A percentile compares a stretch with the other conserved stretches of the same genome.
Evolutionary conservation across 768 basidiomycete genomes (phyloP).

Genomic region (Pisolithus sp.): DNA sequence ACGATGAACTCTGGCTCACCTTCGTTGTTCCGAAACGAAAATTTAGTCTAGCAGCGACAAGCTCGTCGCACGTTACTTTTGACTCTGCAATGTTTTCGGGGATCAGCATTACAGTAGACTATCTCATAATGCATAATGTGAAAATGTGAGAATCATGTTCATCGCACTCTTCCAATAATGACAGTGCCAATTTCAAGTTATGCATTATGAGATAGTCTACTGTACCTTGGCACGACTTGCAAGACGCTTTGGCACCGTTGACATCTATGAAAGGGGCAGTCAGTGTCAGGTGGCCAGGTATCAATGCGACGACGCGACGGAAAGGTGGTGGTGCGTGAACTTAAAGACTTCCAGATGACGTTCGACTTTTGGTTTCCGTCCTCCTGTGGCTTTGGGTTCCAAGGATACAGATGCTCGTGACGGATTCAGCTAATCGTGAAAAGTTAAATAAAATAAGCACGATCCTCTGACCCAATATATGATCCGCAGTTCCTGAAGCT

Average conservation of each 20-base stretch:
- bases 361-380: slow-evolving; percentile 1
- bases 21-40: background rate
- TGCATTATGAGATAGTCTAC: too few species aligned
- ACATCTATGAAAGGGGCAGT: background rate
- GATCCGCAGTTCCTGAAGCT: too few species aligned
- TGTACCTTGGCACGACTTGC: background rate
- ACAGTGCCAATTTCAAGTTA: too few species aligned
- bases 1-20: background rate
- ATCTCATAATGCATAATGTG: too few species aligned
- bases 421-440: too few species aligned
- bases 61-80: background rate
- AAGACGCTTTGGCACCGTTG: background rate
- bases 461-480: too few species aligned
- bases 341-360: background rate
- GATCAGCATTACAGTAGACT: background rate
- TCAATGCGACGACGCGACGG: background rate
- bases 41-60: background rate
- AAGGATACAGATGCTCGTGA: too few species aligned
- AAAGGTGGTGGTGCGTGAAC: background rate
- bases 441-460: too few species aligned
- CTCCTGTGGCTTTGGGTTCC: background rate
- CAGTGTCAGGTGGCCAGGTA: background rate
- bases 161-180: too few species aligned
- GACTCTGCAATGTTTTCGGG: background rate
- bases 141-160: too few species aligned